phyloP scores from a whole-genome alignment of 108 stramenopile genomes.

The Nitzschia putrida region DNA sequence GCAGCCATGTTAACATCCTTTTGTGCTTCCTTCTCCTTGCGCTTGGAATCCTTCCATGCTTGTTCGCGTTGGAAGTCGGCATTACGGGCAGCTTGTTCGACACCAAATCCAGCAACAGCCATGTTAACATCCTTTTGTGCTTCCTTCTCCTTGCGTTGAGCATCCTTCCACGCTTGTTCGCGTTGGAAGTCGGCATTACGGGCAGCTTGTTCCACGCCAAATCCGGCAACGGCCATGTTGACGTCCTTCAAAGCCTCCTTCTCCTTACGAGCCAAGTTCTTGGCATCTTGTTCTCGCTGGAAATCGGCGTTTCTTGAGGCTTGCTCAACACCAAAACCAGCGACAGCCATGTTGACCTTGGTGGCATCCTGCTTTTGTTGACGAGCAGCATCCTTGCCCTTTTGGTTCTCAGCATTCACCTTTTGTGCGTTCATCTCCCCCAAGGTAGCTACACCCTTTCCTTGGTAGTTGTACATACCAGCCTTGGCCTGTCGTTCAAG shows the following conservation, averaged over 20 bases:
- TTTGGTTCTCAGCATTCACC: constrained; percentile 25
- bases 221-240: constrained; percentile 41
- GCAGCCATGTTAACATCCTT: constrained; percentile 46
- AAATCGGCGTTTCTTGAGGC: constrained; percentile 35
- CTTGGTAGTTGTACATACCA: constrained; percentile 36
- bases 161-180: constrained; percentile 38
- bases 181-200: constrained; percentile 36
- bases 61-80: constrained; percentile 43
- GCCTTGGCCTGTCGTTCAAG: constrained; percentile 40
- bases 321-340: constrained; percentile 36
- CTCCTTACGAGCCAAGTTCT: constrained; percentile 16
- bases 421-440: constrained; percentile 29
- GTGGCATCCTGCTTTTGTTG: constrained; percentile 26
- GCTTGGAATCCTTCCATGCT: constrained; percentile 30
- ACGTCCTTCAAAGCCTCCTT: constrained; percentile 25
- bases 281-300: constrained; percentile 34
- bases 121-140: constrained; percentile 44
- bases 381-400: constrained; percentile 32
- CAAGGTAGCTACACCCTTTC: constrained; percentile 34
- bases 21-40: constrained; percentile 19
- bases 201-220: constrained; percentile 37
- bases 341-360: constrained; percentile 37
- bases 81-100: constrained; percentile 40
- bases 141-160: constrained; percentile 16
- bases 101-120: constrained; percentile 39